Percentiles rank a stretch among this genome's conserved stretches.
phyloP scores from a whole-genome alignment of 345 rosid genomes.

The Angophora floribunda region DNA sequence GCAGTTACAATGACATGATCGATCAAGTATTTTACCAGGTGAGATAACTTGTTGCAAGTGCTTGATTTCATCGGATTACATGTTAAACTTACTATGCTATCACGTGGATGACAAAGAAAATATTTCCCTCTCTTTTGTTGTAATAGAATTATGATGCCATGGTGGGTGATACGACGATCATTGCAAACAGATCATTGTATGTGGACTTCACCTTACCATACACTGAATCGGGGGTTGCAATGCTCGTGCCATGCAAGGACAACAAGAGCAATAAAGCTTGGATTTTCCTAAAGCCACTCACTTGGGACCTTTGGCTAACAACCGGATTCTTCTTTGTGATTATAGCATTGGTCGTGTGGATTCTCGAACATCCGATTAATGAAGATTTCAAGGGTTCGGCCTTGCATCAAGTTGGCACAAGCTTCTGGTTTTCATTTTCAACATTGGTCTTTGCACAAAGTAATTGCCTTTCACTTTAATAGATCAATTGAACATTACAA shows the following conservation, averaged over 20 bases:
- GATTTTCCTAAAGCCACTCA: neutral
- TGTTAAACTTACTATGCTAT: neutral
- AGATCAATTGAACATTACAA: neutral
- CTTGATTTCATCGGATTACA: neutral
- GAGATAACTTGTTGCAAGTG: neutral
- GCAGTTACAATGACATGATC: neutral
- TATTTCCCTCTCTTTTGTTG: neutral
- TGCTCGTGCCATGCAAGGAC: neutral
- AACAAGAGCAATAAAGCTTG: neutral
- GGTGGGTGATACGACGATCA: neutral
- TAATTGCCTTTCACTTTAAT: neutral
- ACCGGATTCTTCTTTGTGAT: neutral
- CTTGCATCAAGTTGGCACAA: neutral
- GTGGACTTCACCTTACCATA: neutral
- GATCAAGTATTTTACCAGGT: neutral
- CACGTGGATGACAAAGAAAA: neutral
- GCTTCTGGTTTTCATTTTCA: neutral
- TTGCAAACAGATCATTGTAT: neutral
- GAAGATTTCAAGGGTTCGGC: neutral
- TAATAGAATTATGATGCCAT: neutral
- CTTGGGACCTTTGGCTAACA: neutral
- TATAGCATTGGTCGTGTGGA: neutral
- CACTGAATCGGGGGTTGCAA: neutral
- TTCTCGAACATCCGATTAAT: neutral
- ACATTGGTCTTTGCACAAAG: neutral